Evolutionary conservation across 768 basidiomycete genomes (phyloP), one percentile per base, ranked within the genome.

Genomic region (Paxillus involutus): DNA sequence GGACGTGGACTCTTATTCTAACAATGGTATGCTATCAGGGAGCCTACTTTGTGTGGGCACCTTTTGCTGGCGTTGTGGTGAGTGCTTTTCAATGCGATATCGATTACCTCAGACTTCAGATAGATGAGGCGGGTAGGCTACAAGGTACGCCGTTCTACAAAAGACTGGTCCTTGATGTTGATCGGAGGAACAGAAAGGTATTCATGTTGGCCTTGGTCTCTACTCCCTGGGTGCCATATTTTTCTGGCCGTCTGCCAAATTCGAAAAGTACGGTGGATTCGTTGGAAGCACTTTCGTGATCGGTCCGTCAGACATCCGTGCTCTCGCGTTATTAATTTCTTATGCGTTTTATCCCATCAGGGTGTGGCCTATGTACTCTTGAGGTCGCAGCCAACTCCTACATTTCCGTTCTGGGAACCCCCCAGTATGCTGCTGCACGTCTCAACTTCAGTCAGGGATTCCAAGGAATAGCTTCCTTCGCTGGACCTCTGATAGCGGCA

Each of bases 361-460:
- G 83, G 3, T 85, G 84, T 57, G 89, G 89, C 39, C 77, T 90
- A 7, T 75, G 81, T 10, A 80, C 82, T 30, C 73, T 88, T 42
- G 85, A 87, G 69, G 86, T 88, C 16, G 83, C 88, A 1, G 89
- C 88, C 41, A 91, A 91, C 71, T 87, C 87, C n/a, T 89, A 90
- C 70, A 86, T 89, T 57, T 71, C 86, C 16, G 84, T 88, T 35
- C 72, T 88, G 47, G 85, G 86, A 42, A 74, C 80, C 3, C 84
- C 83, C 26, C 82, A 83, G 61, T 84, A 85, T 66, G 88, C 88
- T 45, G 86, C 87, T 13, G 83, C 86, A 61, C 79, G 89, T 29
- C 77, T 91, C 48, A 89, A 89, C 67, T 87, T 90, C 68, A 86
- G 86, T 55, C 89, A 91, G 71, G 85, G 86, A 4, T 89, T 87